Percentiles rank a stretch among this genome's conserved stretches.
Conservation (phyloP, 257 asterid species). For the Jacaranda mimosifolia region DNA sequence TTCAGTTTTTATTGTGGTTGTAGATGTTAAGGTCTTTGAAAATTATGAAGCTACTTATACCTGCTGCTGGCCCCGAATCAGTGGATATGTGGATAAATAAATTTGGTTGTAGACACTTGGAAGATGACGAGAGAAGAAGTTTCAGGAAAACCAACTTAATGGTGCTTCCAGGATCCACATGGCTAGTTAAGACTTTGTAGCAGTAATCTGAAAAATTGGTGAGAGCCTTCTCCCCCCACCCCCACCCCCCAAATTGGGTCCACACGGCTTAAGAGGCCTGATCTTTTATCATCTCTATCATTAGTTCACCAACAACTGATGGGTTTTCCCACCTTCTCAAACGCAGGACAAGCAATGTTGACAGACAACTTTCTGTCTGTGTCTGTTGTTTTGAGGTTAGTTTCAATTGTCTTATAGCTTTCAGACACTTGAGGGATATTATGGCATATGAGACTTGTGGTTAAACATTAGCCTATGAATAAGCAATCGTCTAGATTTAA, state of each 20-base stretch:
- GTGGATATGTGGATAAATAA: slow-evolving; percentile 62
- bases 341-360: background rate
- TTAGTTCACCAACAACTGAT: background rate
- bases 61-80: slow-evolving; percentile 53
- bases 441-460: no score
- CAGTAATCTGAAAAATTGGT: background rate
- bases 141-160: slow-evolving; percentile 53
- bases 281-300: background rate
- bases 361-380: background rate
- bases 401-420: no score
- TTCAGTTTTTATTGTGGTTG: slow-evolving; percentile 21
- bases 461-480: no score
- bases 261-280: background rate
- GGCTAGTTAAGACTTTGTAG: slow-evolving; percentile 57
- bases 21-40: slow-evolving; percentile 58
- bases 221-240: background rate
- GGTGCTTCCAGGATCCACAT: slow-evolving; percentile 63
- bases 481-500: no score
- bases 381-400: no score
- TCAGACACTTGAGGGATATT: no score
- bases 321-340: background rate
- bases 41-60: slow-evolving; percentile 55
- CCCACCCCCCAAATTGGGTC: background rate
- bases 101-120: slow-evolving; percentile 58
- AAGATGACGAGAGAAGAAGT: slow-evolving; percentile 44